These are phyloP conservation scores for Croton laevigatus DNA, from an alignment of 441 rosid species.

Conservation along the genomic window DNA sequence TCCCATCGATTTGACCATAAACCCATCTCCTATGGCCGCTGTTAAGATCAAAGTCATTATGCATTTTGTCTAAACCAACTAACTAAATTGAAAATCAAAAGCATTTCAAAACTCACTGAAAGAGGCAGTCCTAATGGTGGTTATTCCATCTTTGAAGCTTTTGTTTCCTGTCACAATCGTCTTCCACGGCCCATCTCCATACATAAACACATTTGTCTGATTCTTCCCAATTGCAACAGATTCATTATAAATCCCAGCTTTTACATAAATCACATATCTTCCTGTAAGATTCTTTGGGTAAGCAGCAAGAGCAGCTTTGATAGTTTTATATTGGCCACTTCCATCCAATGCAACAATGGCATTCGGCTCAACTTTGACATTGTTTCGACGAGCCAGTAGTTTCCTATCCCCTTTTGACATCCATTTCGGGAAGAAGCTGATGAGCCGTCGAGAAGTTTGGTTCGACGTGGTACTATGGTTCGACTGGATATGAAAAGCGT, in stretches of 20 bases:
- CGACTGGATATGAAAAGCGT: conserved; percentile 15
- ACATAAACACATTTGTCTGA: conserved; percentile 10
- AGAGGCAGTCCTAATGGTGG: conserved; percentile 23
- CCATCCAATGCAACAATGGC: conserved; percentile 27
- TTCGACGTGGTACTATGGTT: not conserved
- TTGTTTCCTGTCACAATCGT: conserved; percentile 21
- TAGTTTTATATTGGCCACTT: conserved; percentile 17
- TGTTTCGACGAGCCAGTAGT: conserved; percentile 4
- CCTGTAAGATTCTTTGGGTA: conserved; percentile 19
- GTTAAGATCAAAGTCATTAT: conserved; percentile 12
- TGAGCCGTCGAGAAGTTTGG: not conserved
- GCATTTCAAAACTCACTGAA: conserved; percentile 13
- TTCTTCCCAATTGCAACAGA: conserved; percentile 5
- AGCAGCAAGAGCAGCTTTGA: conserved; percentile 16
- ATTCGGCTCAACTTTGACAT: conserved; percentile 11
- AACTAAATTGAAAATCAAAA: not conserved
- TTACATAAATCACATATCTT: conserved; percentile 17
- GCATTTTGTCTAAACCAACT: not conserved
- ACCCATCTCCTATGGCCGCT: conserved; percentile 52
- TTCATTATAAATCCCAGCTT: conserved; percentile 23
- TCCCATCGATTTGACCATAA: conserved; percentile 55
- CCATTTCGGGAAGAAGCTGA: conserved; percentile 17
- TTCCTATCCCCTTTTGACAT: conserved; percentile 15
- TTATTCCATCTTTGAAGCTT: conserved; percentile 15
- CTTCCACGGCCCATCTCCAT: conserved; percentile 20